These are phyloP conservation scores for Plasmodium knowlesi DNA, from an alignment of 169 alveolate genomes.

Conservation along the genomic window DNA sequence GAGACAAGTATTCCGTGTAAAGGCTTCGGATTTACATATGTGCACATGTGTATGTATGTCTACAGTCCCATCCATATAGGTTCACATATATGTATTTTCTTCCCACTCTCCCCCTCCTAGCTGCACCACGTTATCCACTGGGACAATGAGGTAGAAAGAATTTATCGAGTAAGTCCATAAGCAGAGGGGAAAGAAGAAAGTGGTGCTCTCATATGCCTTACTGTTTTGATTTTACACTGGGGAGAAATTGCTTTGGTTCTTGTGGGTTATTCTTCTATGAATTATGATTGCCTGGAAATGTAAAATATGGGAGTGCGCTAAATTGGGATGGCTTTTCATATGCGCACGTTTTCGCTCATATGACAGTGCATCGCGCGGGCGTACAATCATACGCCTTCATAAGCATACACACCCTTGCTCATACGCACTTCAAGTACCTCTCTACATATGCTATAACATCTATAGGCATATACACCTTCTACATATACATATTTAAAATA, in stretches of 20 bases:
- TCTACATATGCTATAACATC: not conserved
- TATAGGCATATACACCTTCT: not conserved
- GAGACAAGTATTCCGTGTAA: not conserved
- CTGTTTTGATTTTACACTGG: not conserved
- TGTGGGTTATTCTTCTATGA: not conserved
- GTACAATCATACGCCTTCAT: not conserved
- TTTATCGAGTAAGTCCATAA: not conserved
- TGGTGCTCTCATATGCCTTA: not conserved
- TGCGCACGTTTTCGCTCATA: not conserved
- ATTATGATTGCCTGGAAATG: not conserved
- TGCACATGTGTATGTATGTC: not conserved
- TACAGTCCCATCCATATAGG: not conserved
- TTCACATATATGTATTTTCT: slow-evolving; percentile 2
- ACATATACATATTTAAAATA: not conserved
- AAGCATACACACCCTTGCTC: not conserved
- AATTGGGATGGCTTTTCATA: not conserved
- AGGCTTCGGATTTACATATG: not conserved
- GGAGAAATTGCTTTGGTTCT: not conserved
- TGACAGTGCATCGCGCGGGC: not conserved
- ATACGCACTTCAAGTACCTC: not conserved
- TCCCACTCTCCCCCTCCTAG: not conserved
- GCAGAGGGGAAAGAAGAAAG: not conserved
- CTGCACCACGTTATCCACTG: not conserved
- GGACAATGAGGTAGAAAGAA: not conserved
- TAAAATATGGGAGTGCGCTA: not conserved